These are phyloP conservation scores for Thraustotheca clavata DNA, from an alignment of 352 stramenopile genomes.

Conservation along the genomic window DNA sequence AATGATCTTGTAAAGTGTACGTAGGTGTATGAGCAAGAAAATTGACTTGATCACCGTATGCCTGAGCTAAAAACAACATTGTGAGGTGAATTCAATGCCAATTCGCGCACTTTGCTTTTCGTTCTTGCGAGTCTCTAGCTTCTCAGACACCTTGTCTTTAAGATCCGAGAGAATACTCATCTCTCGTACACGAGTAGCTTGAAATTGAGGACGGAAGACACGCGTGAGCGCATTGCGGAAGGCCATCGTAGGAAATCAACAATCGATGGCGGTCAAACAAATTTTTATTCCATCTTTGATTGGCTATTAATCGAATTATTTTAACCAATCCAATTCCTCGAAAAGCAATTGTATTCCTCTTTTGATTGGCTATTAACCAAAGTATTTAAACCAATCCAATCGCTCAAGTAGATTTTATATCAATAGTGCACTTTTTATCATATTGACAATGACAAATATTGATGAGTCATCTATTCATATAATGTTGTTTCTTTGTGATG, in stretches of 20 bases:
- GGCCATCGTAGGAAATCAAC: not conserved
- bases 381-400: no score
- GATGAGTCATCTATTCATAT: no score
- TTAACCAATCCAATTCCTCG: not conserved
- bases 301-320: not conserved
- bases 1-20: constrained; percentile 22
- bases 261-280: not conserved
- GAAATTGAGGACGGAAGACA: constrained; percentile 12
- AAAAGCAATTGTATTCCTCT: no score
- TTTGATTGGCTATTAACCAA: no score
- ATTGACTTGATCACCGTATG: constrained; percentile 20
- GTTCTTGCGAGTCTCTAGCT: constrained; percentile 75
- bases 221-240: constrained; percentile 1
- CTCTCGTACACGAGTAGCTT: constrained; percentile 34
- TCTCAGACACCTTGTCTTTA: constrained; percentile 56
- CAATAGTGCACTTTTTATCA: no score
- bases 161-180: constrained; percentile 71
- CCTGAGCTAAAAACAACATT: constrained; percentile 5
- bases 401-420: no score
- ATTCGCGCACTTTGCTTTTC: constrained; percentile 47
- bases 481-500: not conserved
- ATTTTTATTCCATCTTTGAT: constrained; percentile 1
- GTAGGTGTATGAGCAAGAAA: constrained; percentile 7
- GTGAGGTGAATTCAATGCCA: not conserved
- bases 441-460: no score